Evolutionary conservation across 805 yeast species (phyloP).

Genomic region (Metschnikowia drakensbergensis): DNA sequence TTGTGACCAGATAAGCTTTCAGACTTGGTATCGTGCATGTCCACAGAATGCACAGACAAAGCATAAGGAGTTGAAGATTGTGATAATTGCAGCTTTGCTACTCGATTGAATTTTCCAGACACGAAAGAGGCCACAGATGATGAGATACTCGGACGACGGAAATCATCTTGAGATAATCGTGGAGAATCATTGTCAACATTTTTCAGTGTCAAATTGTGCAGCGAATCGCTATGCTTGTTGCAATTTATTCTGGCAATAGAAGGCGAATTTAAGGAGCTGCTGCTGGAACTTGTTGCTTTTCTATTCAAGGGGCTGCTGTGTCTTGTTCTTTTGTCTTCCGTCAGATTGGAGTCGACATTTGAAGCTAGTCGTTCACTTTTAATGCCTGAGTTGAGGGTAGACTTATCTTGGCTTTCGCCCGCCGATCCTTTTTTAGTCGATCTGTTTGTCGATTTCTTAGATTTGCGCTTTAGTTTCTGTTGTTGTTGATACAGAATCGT

Average conservation of each 20-base stretch:
- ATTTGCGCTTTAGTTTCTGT: slow-evolving; percentile 26
- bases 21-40: background rate
- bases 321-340: background rate
- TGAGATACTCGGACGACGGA: slow-evolving; percentile 4
- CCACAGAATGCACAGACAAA: background rate
- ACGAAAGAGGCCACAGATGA: slow-evolving; percentile 4
- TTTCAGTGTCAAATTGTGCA: background rate
- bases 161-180: background rate
- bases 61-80: background rate
- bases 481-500: slow-evolving; percentile 40
- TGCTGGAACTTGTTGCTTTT: background rate
- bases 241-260: background rate
- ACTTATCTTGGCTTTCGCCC: slow-evolving; percentile 1
- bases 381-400: background rate
- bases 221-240: background rate
- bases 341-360: background rate
- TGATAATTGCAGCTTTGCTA: slow-evolving; percentile 1
- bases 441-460: slow-evolving; percentile 11
- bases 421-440: background rate
- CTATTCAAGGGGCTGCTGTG: background rate
- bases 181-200: background rate
- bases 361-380: background rate
- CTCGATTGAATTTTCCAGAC: slow-evolving; percentile 2
- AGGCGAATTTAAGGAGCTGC: background rate
- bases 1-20: background rate